Base-by-base conservation (phyloP, 2,329 filamentous ascomycete genomes). In the Aspergillus texensis region DNA sequence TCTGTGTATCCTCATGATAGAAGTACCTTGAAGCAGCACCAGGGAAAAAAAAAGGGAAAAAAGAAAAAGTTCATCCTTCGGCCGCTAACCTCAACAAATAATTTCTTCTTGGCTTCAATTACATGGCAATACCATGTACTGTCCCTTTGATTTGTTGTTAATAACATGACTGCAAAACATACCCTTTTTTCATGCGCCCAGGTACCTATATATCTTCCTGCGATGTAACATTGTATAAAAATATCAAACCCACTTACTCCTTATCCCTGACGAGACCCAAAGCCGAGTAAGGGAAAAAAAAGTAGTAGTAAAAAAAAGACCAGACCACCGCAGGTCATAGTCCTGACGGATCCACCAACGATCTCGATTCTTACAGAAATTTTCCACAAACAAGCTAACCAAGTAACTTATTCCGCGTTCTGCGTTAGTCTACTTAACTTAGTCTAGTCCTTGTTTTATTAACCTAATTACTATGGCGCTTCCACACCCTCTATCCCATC, bases 321-420 rank as follows among this genome's bases (percentile, higher is more conserved):
- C 26, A 52, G 46, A 30, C 46, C 46, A 50, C 46, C 46, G 26
- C 46, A 50, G 46, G 46, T 50, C 46, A 50, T 50, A 50, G 46
- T 50, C 24, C 48, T 52, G 16, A 32, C 16, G 48, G 26, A 52
- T 52, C 48, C 48, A 52, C 48, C 48, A 32, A 52, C 28, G 48
- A 52, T 52, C 48, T 52, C 28, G 48, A 52, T 32, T 52, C 16
- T n/a, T 19, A 32, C 24, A 32, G 16, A 32, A 52, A 52, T 32
- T 52, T 52, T 30, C 48, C 48, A 52, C 28, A 52, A 28, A 52
- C 28, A 52, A 52, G 48, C 48, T 52, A 52, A 52, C 26, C 48
- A 52, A 52, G 28, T 32, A 52, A 52, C 48, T n/a, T 32, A 52
- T 34, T 32, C 48, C 28, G 48, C 10, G 19, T n/a, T n/a, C 19